phyloP scores from a whole-genome alignment of 2,329 filamentous ascomycete genomes.

The Diaporthe caulivora region DNA sequence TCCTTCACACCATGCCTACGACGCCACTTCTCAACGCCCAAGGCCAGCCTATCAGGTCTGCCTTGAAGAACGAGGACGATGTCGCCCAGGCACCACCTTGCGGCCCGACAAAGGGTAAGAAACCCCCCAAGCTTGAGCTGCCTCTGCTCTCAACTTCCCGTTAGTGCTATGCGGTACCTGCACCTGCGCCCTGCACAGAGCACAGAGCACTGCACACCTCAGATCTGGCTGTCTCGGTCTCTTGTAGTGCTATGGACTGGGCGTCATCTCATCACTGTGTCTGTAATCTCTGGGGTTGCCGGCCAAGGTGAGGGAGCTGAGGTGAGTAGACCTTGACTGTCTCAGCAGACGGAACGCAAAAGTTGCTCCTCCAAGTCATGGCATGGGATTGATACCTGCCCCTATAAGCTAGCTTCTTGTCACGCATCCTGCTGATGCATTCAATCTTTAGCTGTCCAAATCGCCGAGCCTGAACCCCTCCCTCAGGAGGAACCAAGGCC shows the following conservation, averaged over 20 bases:
- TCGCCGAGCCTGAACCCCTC: slow-evolving; percentile 63
- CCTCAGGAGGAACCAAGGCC: slow-evolving; percentile 52
- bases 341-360: slow-evolving; percentile 10
- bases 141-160: slow-evolving; percentile 6
- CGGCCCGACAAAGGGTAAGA: slow-evolving; percentile 38
- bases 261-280: neutral
- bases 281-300: neutral
- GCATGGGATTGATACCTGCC: neutral
- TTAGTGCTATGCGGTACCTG: neutral
- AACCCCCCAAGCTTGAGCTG: neutral
- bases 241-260: slow-evolving; percentile 23
- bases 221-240: neutral
- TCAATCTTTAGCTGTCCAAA: slow-evolving; percentile 64
- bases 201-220: slow-evolving; percentile 17
- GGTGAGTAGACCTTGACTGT: slow-evolving; percentile 4
- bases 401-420: neutral
- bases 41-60: slow-evolving; percentile 39
- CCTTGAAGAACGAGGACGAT: slow-evolving; percentile 40
- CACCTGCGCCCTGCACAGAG: slow-evolving; percentile 2
- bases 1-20: slow-evolving; percentile 15
- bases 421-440: slow-evolving; percentile 37
- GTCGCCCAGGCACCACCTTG: slow-evolving; percentile 20
- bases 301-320: slow-evolving; percentile 10
- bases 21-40: slow-evolving; percentile 38
- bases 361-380: neutral